Base-by-base conservation (phyloP, 1,284 basidiomycete species). In the Trametes hirsuta region DNA sequence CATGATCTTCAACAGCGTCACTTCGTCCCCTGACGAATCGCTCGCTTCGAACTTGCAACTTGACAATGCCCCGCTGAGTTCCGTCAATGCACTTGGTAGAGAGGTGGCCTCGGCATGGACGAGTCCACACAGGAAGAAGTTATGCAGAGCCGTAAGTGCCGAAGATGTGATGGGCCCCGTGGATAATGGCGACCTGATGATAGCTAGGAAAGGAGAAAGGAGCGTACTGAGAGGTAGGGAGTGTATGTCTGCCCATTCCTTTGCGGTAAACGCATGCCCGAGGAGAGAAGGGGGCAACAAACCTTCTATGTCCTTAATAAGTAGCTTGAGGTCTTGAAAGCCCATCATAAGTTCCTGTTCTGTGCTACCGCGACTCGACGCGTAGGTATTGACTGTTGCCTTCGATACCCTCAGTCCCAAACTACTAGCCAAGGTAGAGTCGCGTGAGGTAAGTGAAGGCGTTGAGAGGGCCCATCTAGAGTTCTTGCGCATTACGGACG, bases 11-110 rank as follows among this genome's bases (percentile, higher is more conserved):
- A 97, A 83, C 12, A 99, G 81, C 5, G 98, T 95, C 6, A 98
- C 91, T 75, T 99, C 97, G 75, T 99, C 97, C 15, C 95, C 92
- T 25, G 94, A 94, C 3, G 92, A 93, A 70, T 98, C 96, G 66
- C 93, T 97, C 6, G 95, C 94, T 75, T 99, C 97, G 72, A 99
- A 99, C 74, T 97, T 95, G 82, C 97, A 98, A 69, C 95, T 94
- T 8, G 96, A 94, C 10, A 97, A 86, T 0, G 96, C 90, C 59
- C 86, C 90, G 71, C 95, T 97, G 57, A 98, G 82, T 66, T 96
- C 93, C 24, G 87, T 83, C 51, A 99, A 82, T 4, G 91, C 90
- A 36, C 81, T 74, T 65, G 85, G 84, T 57, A 92, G 76, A 14
- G 76, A 77, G 24, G 76, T 61, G 37, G 85, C 84, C 47, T 75